Base-by-base conservation (phyloP, 2,329 filamentous ascomycete species). In the Botrytis paeoniae region DNA sequence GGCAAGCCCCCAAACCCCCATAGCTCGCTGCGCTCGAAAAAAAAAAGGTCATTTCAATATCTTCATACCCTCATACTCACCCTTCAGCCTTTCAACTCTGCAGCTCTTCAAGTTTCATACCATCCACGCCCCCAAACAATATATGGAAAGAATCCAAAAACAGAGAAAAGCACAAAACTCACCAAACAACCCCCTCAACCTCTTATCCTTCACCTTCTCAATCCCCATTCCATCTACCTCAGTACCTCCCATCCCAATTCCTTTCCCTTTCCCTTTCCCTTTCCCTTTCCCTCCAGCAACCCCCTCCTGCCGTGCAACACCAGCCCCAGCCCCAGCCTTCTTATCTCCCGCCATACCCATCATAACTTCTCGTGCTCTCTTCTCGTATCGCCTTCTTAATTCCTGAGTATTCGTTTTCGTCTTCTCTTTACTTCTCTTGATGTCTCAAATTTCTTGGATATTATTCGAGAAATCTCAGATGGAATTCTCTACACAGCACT, bases 241-340 rank as follows among this genome's bases (percentile, higher is more conserved):
- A 5, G 9, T 16, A 8, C 22, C 45, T 10, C 20, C 16, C 64
- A 25, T 39, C 8, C 45, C 63, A 14, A 25, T n/a, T 16, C n/a
- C 32, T 7, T 32, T 32, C 14, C 41, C 29, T 12, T 16, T 48
- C 20, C 20, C 29, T 35, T n/a, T n/a, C n/a, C n/a, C 32, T 7
- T 32, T 32, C 14, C 41, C 29, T 12, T 16, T 48, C 20, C 20
- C 29, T 35, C 32, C 48, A n/a, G 12, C 4, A 7, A 35, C 18
- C 18, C n/a, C 12, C 35, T 48, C 25, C 65, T 68, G 65, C 22
- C 65, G 65, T 68, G 65, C 18, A 68, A 68, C 65, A 32, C 48
- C 65, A 68, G 48, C 48, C 48, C 35, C 65, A 39, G 64, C 45
- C 45, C 25, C 35, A n/a, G 35, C 2, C 37, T 25, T 41, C 37